Conservation (phyloP, 495 filamentous ascomycete genomes). For the Sabuloglossum arenarium region DNA sequence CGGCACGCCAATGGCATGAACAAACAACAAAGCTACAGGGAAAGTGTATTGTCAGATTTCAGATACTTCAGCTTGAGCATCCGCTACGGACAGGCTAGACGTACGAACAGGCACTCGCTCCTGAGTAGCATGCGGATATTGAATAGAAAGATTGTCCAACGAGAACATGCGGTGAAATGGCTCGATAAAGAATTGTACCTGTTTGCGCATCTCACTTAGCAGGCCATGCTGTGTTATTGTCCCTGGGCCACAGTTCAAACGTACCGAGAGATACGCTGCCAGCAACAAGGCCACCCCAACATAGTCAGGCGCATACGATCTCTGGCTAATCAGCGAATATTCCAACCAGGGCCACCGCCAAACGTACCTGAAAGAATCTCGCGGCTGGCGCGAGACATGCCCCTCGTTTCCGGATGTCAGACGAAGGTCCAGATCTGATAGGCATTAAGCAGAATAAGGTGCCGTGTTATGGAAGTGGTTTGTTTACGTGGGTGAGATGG, state of each 20-base stretch:
- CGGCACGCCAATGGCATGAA: conserved; percentile 56
- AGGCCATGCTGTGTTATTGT: not conserved
- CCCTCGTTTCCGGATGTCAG: too few relatives aligned
- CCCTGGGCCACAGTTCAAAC: conserved; percentile 8
- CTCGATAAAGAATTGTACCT: conserved; percentile 51
- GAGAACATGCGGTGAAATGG: conserved; percentile 82
- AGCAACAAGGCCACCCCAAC: conserved; percentile 52
- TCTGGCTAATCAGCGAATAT: conserved; percentile 19
- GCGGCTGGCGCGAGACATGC: too few relatives aligned
- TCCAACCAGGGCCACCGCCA: not conserved
- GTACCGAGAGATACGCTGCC: conserved; percentile 41
- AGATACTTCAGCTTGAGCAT: not conserved
- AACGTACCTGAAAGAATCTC: too few relatives aligned
- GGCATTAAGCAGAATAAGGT: too few relatives aligned
- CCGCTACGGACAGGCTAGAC: conserved; percentile 11
- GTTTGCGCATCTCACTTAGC: not conserved
- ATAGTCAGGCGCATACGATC: conserved; percentile 75
- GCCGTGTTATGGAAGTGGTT: too few relatives aligned
- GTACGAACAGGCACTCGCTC: conserved; percentile 68
- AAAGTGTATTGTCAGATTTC: not conserved
- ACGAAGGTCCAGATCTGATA: too few relatives aligned
- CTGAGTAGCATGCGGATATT: conserved; percentile 64
- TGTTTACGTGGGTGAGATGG: too few relatives aligned
- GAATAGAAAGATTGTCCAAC: conserved; percentile 62
- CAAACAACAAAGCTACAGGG: conserved; percentile 41